A percentile compares a stretch with the other conserved stretches of the same genome.
Conservation (phyloP, 805 yeast species). For the Pichia californica region DNA sequence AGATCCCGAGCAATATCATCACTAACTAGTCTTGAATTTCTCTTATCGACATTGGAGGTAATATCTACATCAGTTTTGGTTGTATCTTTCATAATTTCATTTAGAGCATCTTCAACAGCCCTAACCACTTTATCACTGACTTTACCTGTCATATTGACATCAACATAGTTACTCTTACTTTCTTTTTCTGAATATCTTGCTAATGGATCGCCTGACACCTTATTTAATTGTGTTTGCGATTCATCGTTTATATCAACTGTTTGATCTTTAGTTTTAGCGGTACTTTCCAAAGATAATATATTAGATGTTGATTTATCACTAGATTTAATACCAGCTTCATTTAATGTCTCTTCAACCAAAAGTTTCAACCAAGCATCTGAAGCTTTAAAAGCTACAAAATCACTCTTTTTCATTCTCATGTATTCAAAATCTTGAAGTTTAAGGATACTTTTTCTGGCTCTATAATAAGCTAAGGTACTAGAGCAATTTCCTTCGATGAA, state of each 20-base stretch:
- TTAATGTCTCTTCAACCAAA: conserved; percentile 35
- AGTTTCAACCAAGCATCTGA: conserved; percentile 51
- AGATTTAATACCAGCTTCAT: not conserved
- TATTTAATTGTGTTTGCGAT: no score
- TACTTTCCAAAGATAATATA: not conserved
- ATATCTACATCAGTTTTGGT: conserved; percentile 9
- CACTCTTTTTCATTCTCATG: conserved; percentile 42
- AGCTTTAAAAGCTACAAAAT: conserved; percentile 53
- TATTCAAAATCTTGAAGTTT: conserved; percentile 49
- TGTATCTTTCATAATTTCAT: conserved; percentile 44
- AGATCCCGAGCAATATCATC: conserved; percentile 28
- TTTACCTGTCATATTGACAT: conserved; percentile 26
- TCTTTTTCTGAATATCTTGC: conserved; percentile 27
- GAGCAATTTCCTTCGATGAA: conserved; percentile 28
- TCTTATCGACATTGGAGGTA: not conserved
- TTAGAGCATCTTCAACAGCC: conserved; percentile 65
- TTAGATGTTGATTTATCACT: not conserved
- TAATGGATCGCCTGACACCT: conserved; percentile 25
- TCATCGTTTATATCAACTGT: no score
- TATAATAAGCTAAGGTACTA: conserved; percentile 33
- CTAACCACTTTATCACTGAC: conserved; percentile 42
- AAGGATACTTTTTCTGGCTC: conserved; percentile 57
- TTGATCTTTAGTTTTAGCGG: no score
- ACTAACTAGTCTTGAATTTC: conserved; percentile 22
- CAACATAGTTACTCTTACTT: conserved; percentile 20